Conservation (phyloP, 495 filamentous ascomycete species). For the Saxophila tyrrhenica region DNA sequence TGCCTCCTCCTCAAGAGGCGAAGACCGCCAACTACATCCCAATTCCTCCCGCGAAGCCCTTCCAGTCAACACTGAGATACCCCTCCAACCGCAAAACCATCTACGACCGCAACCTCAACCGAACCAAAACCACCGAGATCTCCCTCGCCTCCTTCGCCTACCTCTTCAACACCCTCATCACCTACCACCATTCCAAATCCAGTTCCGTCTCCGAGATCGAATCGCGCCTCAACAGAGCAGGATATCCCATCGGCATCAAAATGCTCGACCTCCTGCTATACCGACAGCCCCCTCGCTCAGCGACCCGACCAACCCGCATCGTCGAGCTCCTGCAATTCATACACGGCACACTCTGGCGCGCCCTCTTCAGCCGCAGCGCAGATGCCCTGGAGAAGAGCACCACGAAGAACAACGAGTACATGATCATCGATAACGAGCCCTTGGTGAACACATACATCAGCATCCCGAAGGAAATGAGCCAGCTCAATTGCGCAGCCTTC, state of each 20-base stretch:
- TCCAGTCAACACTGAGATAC: slow-evolving; percentile 52
- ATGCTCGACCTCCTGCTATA: slow-evolving; percentile 91
- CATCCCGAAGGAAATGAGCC: slow-evolving; percentile 86
- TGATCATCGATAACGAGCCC: slow-evolving; percentile 96
- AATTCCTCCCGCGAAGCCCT: slow-evolving; percentile 12
- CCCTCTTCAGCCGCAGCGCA: slow-evolving; percentile 81
- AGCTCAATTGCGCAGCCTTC: slow-evolving; percentile 92
- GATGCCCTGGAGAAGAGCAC: slow-evolving; percentile 83
- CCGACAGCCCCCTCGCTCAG: slow-evolving; percentile 54
- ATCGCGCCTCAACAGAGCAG: slow-evolving; percentile 82
- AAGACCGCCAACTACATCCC: neutral
- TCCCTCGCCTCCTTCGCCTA: slow-evolving; percentile 91
- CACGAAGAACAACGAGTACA: slow-evolving; percentile 82
- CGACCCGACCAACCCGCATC: slow-evolving; percentile 74
- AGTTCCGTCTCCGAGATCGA: slow-evolving; percentile 89
- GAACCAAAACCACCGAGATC: slow-evolving; percentile 72
- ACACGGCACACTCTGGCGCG: slow-evolving; percentile 76
- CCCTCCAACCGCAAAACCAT: slow-evolving; percentile 95
- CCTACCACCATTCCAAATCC: slow-evolving; percentile 81
- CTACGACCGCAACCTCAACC: slow-evolving; percentile 90
- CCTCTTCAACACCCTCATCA: slow-evolving; percentile 93
- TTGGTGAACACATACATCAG: slow-evolving; percentile 86
- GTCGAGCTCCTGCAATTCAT: slow-evolving; percentile 90
- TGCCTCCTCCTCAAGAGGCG: no score
- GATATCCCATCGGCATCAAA: slow-evolving; percentile 86